These are phyloP conservation scores for Straminergon stramineum DNA, from an alignment of 225 moss, liverwort and hornwort genomes.

Conservation along the genomic window DNA sequence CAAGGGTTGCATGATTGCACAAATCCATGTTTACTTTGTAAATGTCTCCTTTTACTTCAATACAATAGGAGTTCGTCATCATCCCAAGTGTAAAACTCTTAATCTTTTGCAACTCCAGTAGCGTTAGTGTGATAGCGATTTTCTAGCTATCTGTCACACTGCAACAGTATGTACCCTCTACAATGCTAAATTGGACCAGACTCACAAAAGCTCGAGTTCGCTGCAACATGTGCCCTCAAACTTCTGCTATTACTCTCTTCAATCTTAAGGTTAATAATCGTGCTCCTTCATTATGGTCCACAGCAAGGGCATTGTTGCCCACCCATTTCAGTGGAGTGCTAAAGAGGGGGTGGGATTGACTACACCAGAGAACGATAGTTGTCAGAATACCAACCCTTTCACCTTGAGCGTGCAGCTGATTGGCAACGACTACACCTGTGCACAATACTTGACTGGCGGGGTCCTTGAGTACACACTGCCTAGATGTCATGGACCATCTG, in stretches of 20 bases:
- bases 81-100: not conserved
- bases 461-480: not conserved
- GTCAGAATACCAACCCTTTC: not conserved
- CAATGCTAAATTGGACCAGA: not conserved
- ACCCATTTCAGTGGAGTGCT: not conserved
- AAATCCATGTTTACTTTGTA: not conserved
- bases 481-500: not conserved
- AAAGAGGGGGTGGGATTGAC: not conserved
- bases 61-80: not conserved
- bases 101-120: not conserved
- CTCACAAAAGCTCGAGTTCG: not conserved
- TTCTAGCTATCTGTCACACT: not conserved
- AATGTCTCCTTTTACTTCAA: not conserved
- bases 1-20: too few species aligned
- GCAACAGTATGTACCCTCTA: not conserved
- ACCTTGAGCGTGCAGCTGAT: not conserved
- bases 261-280: not conserved
- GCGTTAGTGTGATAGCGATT: not conserved
- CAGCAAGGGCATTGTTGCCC: not conserved
- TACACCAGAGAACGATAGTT: not conserved
- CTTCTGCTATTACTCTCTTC: not conserved
- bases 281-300: not conserved
- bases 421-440: not conserved
- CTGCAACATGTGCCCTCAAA: not conserved
- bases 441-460: not conserved